phyloP scores from a whole-genome alignment of 257 asterid species.

The Solanum pinnatisectum region DNA sequence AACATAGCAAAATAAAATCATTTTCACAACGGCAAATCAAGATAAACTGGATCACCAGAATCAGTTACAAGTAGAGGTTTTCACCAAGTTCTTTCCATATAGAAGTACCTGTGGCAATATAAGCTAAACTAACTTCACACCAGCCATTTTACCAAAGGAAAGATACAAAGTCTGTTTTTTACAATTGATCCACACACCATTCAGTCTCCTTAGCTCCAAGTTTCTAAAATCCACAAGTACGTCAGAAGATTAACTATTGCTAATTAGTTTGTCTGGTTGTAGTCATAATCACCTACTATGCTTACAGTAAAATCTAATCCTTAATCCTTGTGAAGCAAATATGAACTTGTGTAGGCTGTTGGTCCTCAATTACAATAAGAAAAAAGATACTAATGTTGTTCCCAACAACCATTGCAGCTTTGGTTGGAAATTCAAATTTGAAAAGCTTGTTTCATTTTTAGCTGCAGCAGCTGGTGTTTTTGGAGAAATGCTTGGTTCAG shows the following conservation, averaged over 20 bases:
- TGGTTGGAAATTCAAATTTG: constrained; percentile 16
- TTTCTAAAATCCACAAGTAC: neutral
- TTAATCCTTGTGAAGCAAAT: neutral
- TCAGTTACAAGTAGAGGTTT: neutral
- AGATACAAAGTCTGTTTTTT: neutral
- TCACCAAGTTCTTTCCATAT: neutral
- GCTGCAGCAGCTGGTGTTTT: constrained; percentile 17
- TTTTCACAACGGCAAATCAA: neutral
- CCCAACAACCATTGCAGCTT: constrained; percentile 28
- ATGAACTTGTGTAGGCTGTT: neutral
- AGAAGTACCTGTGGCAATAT: neutral
- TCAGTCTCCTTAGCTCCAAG: neutral
- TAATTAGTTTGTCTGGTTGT: neutral
- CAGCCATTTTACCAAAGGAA: neutral
- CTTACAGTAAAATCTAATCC: neutral
- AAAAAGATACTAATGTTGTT: constrained; percentile 13
- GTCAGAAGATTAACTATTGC: neutral
- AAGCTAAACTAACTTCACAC: neutral
- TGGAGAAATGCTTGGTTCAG: constrained; percentile 20
- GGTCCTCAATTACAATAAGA: constrained; percentile 6
- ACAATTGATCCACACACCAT: neutral
- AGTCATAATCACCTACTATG: neutral
- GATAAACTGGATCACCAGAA: neutral
- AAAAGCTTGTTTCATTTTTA: constrained; percentile 25
- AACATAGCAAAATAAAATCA: neutral